A percentile compares a stretch with the other conserved stretches of the same genome.
phyloP scores from a whole-genome alignment of 768 basidiomycete genomes.

The Artomyces pyxidatus region DNA sequence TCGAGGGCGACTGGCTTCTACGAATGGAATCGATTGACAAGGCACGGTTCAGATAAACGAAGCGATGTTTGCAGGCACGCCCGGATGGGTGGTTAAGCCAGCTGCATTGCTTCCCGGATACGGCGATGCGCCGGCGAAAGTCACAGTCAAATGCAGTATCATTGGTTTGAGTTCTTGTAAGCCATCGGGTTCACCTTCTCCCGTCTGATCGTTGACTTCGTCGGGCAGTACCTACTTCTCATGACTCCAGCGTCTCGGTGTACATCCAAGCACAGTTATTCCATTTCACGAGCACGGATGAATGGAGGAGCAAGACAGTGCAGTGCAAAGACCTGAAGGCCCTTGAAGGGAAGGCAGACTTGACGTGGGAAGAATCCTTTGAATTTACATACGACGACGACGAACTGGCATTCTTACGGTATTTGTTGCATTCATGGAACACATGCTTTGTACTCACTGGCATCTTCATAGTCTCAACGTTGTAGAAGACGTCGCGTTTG shows the following conservation, averaged over 20 bases:
- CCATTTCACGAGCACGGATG: conserved; percentile 31
- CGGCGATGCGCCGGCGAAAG: conserved; percentile 1
- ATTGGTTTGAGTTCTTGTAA: conserved; percentile 32
- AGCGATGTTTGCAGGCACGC: conserved; percentile 49
- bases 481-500: conserved; percentile 34
- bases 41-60: conserved; percentile 39
- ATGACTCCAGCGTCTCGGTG: background rate
- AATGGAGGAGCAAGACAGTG: conserved; percentile 36
- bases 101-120: conserved; percentile 18
- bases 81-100: conserved; percentile 51
- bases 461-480: conserved; percentile 23
- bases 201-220: background rate
- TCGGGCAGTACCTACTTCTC: background rate
- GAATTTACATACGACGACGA: conserved; percentile 45
- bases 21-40: background rate
- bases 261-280: conserved; percentile 3
- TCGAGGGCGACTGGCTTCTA: background rate
- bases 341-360: conserved; percentile 30
- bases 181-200: background rate
- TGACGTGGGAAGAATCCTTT: conserved; percentile 29
- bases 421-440: conserved; percentile 8
- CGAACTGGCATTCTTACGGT: conserved; percentile 47
- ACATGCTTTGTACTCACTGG: background rate
- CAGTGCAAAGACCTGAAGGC: conserved; percentile 26
- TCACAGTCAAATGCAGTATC: conserved; percentile 27